Percentiles rank a stretch among this genome's conserved stretches.
Evolutionary conservation across 805 yeast species (phyloP).

Genomic region (Saccharomycopsis amapae): DNA sequence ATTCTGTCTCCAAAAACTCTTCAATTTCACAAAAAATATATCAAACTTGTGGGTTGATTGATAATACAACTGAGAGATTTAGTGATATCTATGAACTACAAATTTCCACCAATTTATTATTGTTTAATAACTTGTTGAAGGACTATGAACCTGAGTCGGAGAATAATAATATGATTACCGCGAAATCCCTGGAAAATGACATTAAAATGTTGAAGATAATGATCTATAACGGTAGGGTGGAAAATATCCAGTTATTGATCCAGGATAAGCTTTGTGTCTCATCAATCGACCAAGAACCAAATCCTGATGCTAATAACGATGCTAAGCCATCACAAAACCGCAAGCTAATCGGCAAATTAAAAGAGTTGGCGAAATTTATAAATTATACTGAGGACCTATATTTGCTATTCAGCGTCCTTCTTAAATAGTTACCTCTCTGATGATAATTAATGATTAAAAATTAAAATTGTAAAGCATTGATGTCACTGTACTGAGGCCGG

Average conservation of each 20-base stretch:
- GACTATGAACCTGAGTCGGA: background rate
- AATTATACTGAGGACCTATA: slow-evolving; percentile 16
- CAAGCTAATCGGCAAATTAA: slow-evolving; percentile 3
- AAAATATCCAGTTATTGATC: slow-evolving; percentile 9
- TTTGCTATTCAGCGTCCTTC: slow-evolving; percentile 6
- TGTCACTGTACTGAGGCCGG: too few relatives aligned
- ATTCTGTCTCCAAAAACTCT: too few relatives aligned
- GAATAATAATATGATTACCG: background rate
- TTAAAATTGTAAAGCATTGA: too few relatives aligned
- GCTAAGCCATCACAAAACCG: background rate
- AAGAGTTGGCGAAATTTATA: slow-evolving; percentile 7
- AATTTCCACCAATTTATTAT: slow-evolving; percentile 8
- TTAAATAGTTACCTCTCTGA: too few relatives aligned
- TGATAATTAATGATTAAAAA: too few relatives aligned
- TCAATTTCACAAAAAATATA: too few relatives aligned
- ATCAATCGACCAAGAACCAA: slow-evolving; percentile 1
- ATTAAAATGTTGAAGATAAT: slow-evolving; percentile 8
- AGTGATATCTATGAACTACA: slow-evolving; percentile 13
- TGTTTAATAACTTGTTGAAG: slow-evolving; percentile 2
- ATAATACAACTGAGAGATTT: too few relatives aligned
- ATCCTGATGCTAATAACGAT: background rate
- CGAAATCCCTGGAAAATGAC: background rate
- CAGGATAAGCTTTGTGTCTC: slow-evolving; percentile 8
- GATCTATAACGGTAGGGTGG: slow-evolving; percentile 13
- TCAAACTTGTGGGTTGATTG: background rate